Base-by-base conservation (phyloP, 1,284 basidiomycete species). In the Chiua sp. region DNA sequence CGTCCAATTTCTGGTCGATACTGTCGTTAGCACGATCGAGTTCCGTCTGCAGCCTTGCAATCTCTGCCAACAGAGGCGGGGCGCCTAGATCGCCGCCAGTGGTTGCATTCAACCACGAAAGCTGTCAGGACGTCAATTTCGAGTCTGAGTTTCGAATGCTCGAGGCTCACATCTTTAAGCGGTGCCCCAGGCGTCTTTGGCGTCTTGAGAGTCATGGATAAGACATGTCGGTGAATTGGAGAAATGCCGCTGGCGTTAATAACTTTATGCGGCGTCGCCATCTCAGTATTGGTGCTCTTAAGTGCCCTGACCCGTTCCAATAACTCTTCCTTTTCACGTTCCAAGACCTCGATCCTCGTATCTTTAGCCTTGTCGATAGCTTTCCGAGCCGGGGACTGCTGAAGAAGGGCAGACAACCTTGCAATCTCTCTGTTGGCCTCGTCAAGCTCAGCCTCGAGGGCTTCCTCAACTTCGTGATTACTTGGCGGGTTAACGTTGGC, bases 1-100 rank as follows among this genome's bases (percentile, higher is more conserved):
- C 87, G 70, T 92, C 90, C 12, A 95, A 80, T 72, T 94, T 94
- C 67, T 92, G 87, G 66, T 95, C 93, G 53, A 95, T 90, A 66
- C 84, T 90, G 47, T 91, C 86, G 71, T 94, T 94, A 6, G 92
- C 92, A 3, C 72, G 79, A 62, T 90, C 87, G 22, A 95, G 85
- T 63, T 93, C 87, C 16, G 78, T 77, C 64, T 92, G 89, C 53
- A 92, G 74, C 30, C 87, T 83, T 46, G 77, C 79, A 53, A 92
- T 88, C 71, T 92, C 88, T 11, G 80, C 75, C 23, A 91, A 64
- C 28, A 92, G 74, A 47, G 87, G 87, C 18, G 85, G 78, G 3
- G 82, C 72, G 11, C 80, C 77, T 4, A 80, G 76, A 62, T 89
- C 88, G 16, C 68, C 69, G 2, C 74, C 69, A 16, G 80, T 77